These are phyloP conservation scores for Geranium incanum DNA, from an alignment of 441 rosid species.

Conservation along the genomic window DNA sequence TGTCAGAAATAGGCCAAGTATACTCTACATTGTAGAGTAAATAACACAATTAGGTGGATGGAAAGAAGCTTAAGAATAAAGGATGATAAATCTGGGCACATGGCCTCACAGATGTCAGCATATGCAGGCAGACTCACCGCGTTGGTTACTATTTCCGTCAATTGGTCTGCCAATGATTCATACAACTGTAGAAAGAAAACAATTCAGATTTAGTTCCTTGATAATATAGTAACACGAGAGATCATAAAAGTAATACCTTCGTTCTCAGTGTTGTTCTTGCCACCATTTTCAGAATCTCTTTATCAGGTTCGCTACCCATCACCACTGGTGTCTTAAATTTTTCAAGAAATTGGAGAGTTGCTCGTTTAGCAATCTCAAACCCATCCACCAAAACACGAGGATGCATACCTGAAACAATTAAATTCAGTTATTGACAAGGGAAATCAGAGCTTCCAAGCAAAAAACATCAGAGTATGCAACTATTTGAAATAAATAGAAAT, in stretches of 20 bases:
- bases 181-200: constrained; percentile 43
- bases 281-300: constrained; percentile 87
- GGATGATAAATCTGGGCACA: not conserved
- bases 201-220: not conserved
- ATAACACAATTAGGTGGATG: constrained; percentile 8
- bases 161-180: constrained; percentile 80
- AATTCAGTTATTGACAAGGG: not conserved
- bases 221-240: not conserved
- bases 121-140: constrained; percentile 39
- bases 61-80: not conserved
- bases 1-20: constrained; percentile 3
- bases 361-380: constrained; percentile 84
- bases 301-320: constrained; percentile 88
- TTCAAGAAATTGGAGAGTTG: constrained; percentile 82
- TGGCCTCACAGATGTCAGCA: not conserved
- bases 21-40: not conserved
- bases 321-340: constrained; percentile 87
- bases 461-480: not conserved
- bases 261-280: constrained; percentile 88
- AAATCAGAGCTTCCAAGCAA: not conserved
- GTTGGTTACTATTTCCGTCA: constrained; percentile 77
- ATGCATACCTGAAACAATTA: constrained; percentile 69
- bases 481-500: not conserved
- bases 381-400: constrained; percentile 97
- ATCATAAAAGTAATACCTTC: constrained; percentile 38